Evolutionary conservation across 140 eudicot genomes (phyloP), one percentile per base, ranked within the genome.

Genomic region (Ambrosia hybrid): DNA sequence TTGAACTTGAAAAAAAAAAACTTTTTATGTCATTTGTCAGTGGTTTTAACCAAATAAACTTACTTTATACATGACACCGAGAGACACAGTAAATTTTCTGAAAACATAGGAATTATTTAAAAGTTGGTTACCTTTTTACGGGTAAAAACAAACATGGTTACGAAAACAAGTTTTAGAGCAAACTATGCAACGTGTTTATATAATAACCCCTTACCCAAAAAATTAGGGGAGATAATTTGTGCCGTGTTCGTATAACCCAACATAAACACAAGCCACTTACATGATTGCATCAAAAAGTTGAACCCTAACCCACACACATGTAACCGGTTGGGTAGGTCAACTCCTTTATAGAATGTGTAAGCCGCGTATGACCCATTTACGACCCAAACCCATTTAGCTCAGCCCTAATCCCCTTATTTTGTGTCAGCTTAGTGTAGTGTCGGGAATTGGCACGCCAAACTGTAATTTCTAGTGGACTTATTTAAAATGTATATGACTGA

Each of bases 11-110:
- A 21, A 21, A 21, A 21, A 21, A 21, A 21, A 21, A 21, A 21
- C 26, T 21, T 21, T 21, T 21, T 21, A 21, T 21, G 26, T 21
- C 26, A 17, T 3, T 0, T 71, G 57, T 7, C 10, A 21, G 57
- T 39, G 34, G 36, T 52, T 37, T 55, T 70, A 37, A 17, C 75
- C 65, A 38, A 38, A 38, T 16, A 52, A 55, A 70, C 66, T 70
- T 70, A 12, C 38, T 52, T 37, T 48, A 10, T 17, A 17, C 71
- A 26, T 9, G 11, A 46, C 38, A 12, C 73, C 4, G 46, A 41
- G 46, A 41, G 46, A 41, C 46, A 39, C 45, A 41, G 7, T 41
- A 41, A 41, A 4, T 41, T 41, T 41, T 41, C 46, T 8, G 8
- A 21, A 41, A 1, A 41, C 39, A 30, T 52, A 68, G 37, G 46